phyloP scores from a whole-genome alignment of 176 grass and related monocot species.

The Triticum turgidum region DNA sequence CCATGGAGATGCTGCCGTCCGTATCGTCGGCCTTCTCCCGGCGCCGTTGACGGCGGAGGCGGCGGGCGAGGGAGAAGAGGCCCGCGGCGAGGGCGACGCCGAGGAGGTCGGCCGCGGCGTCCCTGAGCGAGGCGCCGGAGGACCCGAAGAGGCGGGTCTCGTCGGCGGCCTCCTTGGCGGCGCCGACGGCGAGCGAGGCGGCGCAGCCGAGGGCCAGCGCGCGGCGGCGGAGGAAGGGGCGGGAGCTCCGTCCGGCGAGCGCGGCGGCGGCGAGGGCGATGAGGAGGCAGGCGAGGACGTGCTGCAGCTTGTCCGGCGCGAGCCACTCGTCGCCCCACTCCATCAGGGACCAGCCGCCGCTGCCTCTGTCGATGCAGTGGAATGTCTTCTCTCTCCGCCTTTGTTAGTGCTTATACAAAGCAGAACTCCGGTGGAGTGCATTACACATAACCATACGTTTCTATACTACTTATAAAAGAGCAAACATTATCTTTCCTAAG shows the following conservation, averaged over 20 bases:
- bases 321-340: conserved; percentile 82
- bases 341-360: conserved; percentile 42
- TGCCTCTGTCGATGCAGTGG: neutral
- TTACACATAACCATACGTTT: no score
- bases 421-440: no score
- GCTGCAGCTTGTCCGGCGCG: conserved; percentile 68
- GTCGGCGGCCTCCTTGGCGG: conserved; percentile 75
- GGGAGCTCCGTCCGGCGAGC: conserved; percentile 44
- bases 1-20: conserved; percentile 38
- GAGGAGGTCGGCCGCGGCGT: conserved; percentile 64
- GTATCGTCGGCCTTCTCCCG: conserved; percentile 9
- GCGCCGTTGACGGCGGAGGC: conserved; percentile 17
- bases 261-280: conserved; percentile 48
- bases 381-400: neutral
- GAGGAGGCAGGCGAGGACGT: conserved; percentile 69
- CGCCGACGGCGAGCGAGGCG: conserved; percentile 53
- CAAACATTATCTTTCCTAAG: no score
- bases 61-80: conserved; percentile 15
- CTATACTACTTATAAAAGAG: no score
- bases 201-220: conserved; percentile 50
- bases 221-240: conserved; percentile 40
- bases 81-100: conserved; percentile 47
- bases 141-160: conserved; percentile 73
- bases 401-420: neutral
- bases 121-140: conserved; percentile 69